Percentiles rank a stretch among this genome's conserved stretches.
phyloP scores from a whole-genome alignment of 2,329 filamentous ascomycete species.

The Beauveria australis region DNA sequence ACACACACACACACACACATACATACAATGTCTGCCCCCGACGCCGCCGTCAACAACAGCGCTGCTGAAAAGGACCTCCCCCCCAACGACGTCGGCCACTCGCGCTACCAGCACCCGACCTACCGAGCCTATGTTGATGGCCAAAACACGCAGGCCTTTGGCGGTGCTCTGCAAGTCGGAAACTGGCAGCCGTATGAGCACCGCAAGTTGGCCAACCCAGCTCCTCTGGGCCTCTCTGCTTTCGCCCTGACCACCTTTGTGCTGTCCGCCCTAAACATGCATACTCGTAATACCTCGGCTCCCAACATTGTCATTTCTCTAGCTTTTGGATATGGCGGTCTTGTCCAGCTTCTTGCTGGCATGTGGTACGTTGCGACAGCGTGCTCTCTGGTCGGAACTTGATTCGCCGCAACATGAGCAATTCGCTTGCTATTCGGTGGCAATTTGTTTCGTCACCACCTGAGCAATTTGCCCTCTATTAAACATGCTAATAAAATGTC shows the following conservation, averaged over 20 bases:
- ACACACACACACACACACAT: background rate
- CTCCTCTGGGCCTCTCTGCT: constrained; percentile 65
- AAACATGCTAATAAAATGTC: constrained; percentile 7
- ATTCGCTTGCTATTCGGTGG: no score
- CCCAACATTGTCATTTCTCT: constrained; percentile 62
- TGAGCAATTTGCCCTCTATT: background rate
- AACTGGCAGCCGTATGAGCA: constrained; percentile 53
- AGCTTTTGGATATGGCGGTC: constrained; percentile 68
- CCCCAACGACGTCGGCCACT: constrained; percentile 12
- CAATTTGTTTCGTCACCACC: no score
- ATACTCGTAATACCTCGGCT: constrained; percentile 46
- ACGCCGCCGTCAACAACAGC: constrained; percentile 1
- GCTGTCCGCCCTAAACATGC: constrained; percentile 65
- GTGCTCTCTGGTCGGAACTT: no score
- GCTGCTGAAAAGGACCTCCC: constrained; percentile 15
- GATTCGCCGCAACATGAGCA: no score
- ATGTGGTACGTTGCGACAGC: constrained; percentile 63
- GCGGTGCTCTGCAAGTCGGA: constrained; percentile 67
- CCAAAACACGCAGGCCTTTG: constrained; percentile 43
- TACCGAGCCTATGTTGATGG: constrained; percentile 1
- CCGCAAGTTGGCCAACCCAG: constrained; percentile 72
- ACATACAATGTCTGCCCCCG: constrained; percentile 7
- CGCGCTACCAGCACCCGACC: constrained; percentile 8
- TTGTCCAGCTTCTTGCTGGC: constrained; percentile 71
- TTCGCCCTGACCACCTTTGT: constrained; percentile 82